phyloP scores from a whole-genome alignment of 225 moss, liverwort and hornwort genomes.

The Sphagnum contortum region DNA sequence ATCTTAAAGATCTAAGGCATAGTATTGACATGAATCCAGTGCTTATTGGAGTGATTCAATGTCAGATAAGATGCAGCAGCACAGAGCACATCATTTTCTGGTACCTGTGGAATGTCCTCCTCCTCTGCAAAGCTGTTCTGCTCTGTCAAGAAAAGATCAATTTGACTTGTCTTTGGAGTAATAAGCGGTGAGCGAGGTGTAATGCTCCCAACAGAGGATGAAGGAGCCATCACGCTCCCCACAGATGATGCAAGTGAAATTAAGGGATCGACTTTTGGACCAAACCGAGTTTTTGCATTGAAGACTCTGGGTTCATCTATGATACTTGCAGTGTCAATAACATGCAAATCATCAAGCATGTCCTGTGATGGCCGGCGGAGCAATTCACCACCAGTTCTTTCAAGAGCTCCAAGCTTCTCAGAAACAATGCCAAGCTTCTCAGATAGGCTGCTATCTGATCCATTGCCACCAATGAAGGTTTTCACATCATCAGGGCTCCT shows the following conservation, averaged over 20 bases:
- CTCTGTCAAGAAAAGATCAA: constrained; percentile 68
- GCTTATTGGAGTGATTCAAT: no score
- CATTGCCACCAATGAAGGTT: constrained; percentile 33
- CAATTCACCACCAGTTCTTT: constrained; percentile 47
- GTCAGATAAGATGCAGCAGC: no score
- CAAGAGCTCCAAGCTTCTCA: constrained; percentile 36
- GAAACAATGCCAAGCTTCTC: constrained; percentile 45
- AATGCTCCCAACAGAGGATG: constrained; percentile 79
- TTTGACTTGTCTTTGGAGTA: constrained; percentile 67
- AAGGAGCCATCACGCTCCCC: constrained; percentile 38
- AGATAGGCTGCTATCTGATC: constrained; percentile 29
- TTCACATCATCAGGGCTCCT: constrained; percentile 65
- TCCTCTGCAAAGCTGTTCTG: constrained; percentile 56
- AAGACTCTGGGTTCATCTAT: constrained; percentile 68
- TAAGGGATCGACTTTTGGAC: constrained; percentile 52
- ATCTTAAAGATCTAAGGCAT: no score
- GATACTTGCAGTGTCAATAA: constrained; percentile 93
- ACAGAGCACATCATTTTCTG: no score
- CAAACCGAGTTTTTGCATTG: constrained; percentile 84
- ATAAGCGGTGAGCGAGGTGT: constrained; percentile 78
- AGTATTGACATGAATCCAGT: no score
- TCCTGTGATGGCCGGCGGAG: constrained; percentile 84
- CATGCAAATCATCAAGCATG: constrained; percentile 95
- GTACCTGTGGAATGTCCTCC: constrained; percentile 83
- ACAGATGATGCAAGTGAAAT: constrained; percentile 51